Base-by-base conservation (phyloP, 176 grass and related monocot genomes). In the Oryza punctata region DNA sequence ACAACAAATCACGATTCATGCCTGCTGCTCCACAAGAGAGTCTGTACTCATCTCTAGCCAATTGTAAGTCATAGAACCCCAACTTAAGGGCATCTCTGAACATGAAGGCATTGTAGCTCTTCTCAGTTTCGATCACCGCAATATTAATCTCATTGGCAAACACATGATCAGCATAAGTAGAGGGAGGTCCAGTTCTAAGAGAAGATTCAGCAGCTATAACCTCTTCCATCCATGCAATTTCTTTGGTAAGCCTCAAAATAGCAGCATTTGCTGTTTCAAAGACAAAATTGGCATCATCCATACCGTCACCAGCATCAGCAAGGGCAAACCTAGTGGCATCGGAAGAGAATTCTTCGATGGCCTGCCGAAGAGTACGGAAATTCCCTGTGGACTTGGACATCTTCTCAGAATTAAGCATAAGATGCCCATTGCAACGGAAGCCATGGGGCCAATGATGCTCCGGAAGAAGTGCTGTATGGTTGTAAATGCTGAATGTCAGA, bases 241-340 rank as follows among this genome's bases (percentile, higher is more conserved):
- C 92, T 70, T 97, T 94, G 32, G 90, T 94, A 52, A 94, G 85
- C 88, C 90, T 92, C 83, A 90, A 69, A 64, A 97, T 86, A 76
- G 94, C 94, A 82, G 90, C 82, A 87, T 94, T 97, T 78, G 92
- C 87, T 16, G 94, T 97, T 67, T 97, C 94, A 74, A 83, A 89
- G 29, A 92, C 92, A 83, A 94, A 97, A 77, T 97, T 97, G 60
- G 94, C 92, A 80, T 94, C 94, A 77, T 97, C 88, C 94, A 97
- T 91, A 72, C 92, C 86, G 46, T 94, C 94, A 2, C 94, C 95
- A 78, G 95, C 89, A 82, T 97, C 94, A 78, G 94, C 91, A 69
- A 97, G 86, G 16, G 94, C 80, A 82, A 97, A 92, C 49, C 94
- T 87, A 69, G 94, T 97, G 71, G 91, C 94, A 86, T 97, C 91